Evolutionary conservation across 78 protist species (phyloP), one percentile per base, ranked within the genome.

Genomic region (Tieghemostelium lacteum): DNA sequence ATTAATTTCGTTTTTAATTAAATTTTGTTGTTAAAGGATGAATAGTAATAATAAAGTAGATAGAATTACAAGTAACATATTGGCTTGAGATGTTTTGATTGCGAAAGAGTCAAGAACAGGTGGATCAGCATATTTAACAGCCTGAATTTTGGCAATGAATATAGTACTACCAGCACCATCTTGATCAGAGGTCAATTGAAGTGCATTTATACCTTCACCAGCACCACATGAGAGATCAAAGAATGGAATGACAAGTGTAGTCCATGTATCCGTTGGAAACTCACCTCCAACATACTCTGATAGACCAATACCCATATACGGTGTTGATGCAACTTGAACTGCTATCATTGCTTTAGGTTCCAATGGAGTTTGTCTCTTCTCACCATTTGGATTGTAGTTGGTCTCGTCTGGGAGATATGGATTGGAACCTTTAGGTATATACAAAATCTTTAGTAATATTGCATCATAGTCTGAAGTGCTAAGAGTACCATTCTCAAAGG

Each of bases 281-380:
- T 83, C 55, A 69, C 91, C 91, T 69, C 91, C 91, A 0, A 55
- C 31, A 22, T 69, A 83, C n/a, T 60, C 55, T 20, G 78, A 26
- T 4, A 83, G 10, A 58, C 91, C 91, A 58, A 83, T 33, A 42
- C 74, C 74, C n/a, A n/a, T n/a, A n/a, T n/a, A n/a, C n/a, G n/a
- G n/a, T n/a, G n/a, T n/a, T n/a, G n/a, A n/a, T 17, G 36, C 57
- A 3, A 3, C 37, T 67, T 20, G 19, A 28, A 67, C 14, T 40
- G 26, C 14, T 40, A 45, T 6, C 52, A 40, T 26, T 26, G 4
- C 37, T 67, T 29, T 67, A 67, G 26, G 19, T 50, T 40, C 28
- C 36, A 40, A 4, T 52, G 31, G 19, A 40, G 36, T 0, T 26
- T 14, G 39, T 29, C 3, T n/a, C 16, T 26, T 57, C 74, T 26